phyloP scores from a whole-genome alignment of 2,329 filamentous ascomycete species.

The Fusarium marasasianum region DNA sequence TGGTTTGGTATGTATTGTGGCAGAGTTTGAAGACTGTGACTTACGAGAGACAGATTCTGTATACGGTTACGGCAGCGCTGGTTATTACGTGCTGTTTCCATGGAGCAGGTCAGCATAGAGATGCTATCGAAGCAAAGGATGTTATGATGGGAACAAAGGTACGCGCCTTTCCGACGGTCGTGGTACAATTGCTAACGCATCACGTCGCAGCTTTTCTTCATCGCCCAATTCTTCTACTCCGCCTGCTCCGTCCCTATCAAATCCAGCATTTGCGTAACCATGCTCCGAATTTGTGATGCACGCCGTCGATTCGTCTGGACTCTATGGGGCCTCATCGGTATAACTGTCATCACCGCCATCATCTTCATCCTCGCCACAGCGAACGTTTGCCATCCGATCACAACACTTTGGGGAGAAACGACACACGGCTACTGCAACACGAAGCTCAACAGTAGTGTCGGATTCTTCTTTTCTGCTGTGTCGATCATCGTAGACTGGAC shows the following conservation, averaged over 20 bases:
- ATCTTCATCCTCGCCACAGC: slow-evolving; percentile 36
- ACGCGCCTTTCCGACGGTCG: fast-evolving
- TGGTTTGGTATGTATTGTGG: slow-evolving; percentile 17
- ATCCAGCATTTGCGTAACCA: slow-evolving; percentile 41
- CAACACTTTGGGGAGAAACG: slow-evolving; percentile 37
- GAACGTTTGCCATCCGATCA: slow-evolving; percentile 39
- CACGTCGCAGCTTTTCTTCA: slow-evolving; percentile 25
- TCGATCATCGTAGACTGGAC: slow-evolving; percentile 42
- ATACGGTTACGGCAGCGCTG: slow-evolving; percentile 18
- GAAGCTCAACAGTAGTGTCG: slow-evolving; percentile 27
- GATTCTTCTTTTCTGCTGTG: slow-evolving; percentile 41
- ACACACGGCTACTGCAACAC: slow-evolving; percentile 28
- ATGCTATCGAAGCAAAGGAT: background rate
- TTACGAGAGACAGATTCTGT: slow-evolving; percentile 9
- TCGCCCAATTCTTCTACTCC: slow-evolving; percentile 35
- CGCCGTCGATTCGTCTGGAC: slow-evolving; percentile 27
- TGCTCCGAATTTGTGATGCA: slow-evolving; percentile 40
- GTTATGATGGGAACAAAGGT: slow-evolving; percentile 35
- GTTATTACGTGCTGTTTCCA: slow-evolving; percentile 33
- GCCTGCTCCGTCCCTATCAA: slow-evolving; percentile 40
- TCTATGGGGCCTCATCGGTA: slow-evolving; percentile 20
- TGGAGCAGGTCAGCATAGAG: slow-evolving; percentile 24
- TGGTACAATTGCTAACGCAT: fast-evolving
- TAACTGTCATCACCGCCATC: slow-evolving; percentile 17
- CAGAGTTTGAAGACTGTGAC: background rate